phyloP scores from a whole-genome alignment of 192 early-diverging fungal genomes.

The Coemansia sp. region DNA sequence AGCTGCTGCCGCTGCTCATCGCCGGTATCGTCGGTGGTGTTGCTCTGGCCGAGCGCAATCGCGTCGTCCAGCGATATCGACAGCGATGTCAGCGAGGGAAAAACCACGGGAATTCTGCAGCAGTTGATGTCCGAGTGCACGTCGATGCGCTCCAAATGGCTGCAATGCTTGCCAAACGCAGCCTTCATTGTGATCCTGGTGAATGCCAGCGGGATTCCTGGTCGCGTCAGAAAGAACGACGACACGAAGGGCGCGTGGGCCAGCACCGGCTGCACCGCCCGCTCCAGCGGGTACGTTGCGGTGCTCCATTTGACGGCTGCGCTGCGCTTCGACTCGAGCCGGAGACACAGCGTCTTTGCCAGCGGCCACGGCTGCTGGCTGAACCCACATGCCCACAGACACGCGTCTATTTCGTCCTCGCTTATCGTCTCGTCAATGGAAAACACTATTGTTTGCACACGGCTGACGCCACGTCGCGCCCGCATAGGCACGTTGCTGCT shows the following conservation, averaged over 20 bases:
- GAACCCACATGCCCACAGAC: constrained; percentile 11
- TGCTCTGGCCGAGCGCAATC: constrained; percentile 4
- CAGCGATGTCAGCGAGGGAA: constrained; percentile 28
- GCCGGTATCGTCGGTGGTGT: neutral
- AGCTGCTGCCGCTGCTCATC: constrained; percentile 9
- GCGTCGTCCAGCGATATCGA: constrained; percentile 18
- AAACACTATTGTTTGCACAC: constrained; percentile 28
- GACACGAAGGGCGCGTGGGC: constrained; percentile 23
- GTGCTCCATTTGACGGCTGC: neutral
- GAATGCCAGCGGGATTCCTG: neutral
- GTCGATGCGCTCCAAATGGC: constrained; percentile 24
- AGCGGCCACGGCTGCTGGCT: constrained; percentile 15
- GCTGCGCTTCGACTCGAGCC: constrained; percentile 18
- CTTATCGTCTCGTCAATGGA: constrained; percentile 17
- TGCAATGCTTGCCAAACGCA: constrained; percentile 15
- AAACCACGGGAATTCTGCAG: constrained; percentile 7
- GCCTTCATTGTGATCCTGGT: constrained; percentile 14
- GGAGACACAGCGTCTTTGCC: constrained; percentile 20
- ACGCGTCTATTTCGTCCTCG: constrained; percentile 11
- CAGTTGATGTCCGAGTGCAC: constrained; percentile 24
- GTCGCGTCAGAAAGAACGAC: constrained; percentile 16
- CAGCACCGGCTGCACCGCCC: constrained; percentile 15
- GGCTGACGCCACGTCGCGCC: constrained; percentile 8
- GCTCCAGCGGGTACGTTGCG: constrained; percentile 8
- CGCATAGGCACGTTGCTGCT: constrained; percentile 26